Conservation (phyloP, 2,329 filamentous ascomycete genomes). For the Phyllosticta paracitricarpa region DNA sequence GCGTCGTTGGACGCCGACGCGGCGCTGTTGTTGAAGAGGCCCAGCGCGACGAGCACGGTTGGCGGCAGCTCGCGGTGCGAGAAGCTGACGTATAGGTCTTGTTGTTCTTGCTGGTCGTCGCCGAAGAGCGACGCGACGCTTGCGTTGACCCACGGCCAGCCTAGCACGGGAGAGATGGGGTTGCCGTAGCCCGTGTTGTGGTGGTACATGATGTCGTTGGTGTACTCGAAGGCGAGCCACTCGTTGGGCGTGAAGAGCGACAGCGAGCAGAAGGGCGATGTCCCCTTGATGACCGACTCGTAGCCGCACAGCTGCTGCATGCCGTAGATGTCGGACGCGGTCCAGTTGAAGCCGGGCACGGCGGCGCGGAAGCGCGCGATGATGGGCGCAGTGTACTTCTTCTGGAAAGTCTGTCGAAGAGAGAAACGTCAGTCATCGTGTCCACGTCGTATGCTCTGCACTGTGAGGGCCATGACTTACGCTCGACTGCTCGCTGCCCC, state of each 20-base stretch:
- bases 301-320: conserved; percentile 60
- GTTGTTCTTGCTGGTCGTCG: conserved; percentile 24
- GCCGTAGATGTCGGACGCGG: conserved; percentile 50
- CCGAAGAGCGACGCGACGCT: conserved; percentile 42
- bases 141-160: conserved; percentile 58
- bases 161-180: conserved; percentile 46
- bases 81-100: conserved; percentile 59
- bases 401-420: conserved; percentile 31
- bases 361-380: conserved; percentile 45
- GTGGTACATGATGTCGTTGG: conserved; percentile 53
- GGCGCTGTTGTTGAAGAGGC: conserved; percentile 59
- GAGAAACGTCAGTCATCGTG: not conserved
- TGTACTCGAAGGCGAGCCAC: conserved; percentile 58
- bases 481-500: conserved; percentile 45
- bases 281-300: conserved; percentile 53
- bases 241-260: conserved; percentile 51
- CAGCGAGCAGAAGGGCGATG: conserved; percentile 51
- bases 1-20: conserved; percentile 42
- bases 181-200: conserved; percentile 59
- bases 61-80: conserved; percentile 61
- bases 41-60: conserved; percentile 55
- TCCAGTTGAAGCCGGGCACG: conserved; percentile 53
- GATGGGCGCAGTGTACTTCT: conserved; percentile 51
- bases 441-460: not conserved
- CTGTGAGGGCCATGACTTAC: conserved; percentile 14